Base-by-base conservation (phyloP, 192 early-diverging fungal species). In the Helicostylum pulchrum region DNA sequence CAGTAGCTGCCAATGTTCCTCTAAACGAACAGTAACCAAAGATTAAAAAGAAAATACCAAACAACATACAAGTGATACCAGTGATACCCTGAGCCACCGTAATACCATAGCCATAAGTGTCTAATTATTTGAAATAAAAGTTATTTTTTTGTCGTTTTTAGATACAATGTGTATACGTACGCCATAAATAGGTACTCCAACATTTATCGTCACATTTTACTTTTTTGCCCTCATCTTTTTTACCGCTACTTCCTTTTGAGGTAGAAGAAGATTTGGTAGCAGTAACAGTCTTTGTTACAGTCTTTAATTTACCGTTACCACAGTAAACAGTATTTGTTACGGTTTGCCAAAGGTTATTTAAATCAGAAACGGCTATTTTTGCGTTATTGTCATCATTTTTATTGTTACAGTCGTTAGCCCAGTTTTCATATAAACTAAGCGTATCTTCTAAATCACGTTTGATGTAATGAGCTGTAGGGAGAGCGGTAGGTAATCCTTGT, bases 21-120 rank as follows among this genome's bases (percentile, higher is more conserved):
- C 71, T 72, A 77, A 84, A 82, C 61, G 76, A 68, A 5, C 80
- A 66, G 68, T 63, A 77, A 26, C 81, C 81, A 64, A 78, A 76
- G 62, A 84, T 77, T 15, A 73, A 62, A 61, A 82, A 80, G 34
- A 77, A 60, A 26, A 81, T 45, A 14, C 75, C 79, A 15, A 70
- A 46, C 15, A 83, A 26, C 44, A 85, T 74, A 32, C 67, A 55
- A 44, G 80, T 67, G 42, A 75, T 73, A 36, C 80, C 81, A 7
- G 74, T 70, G 30, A 79, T 62, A 9, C 69, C 76, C 23, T 66
- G 66, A 17, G 77, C 76, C 21, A 73, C 70, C 12, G 61, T 53
- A 23, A 81, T 61, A 30, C 75, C 70, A 36, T 66, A 75, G 10
- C 71, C 71, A 64, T 73, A 73, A 2, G 71, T 73, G 60, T 73